Evolutionary conservation across 1,284 basidiomycete genomes (phyloP), one percentile per base, ranked within the genome.

Genomic region (Kalmanozyma brasiliensis): DNA sequence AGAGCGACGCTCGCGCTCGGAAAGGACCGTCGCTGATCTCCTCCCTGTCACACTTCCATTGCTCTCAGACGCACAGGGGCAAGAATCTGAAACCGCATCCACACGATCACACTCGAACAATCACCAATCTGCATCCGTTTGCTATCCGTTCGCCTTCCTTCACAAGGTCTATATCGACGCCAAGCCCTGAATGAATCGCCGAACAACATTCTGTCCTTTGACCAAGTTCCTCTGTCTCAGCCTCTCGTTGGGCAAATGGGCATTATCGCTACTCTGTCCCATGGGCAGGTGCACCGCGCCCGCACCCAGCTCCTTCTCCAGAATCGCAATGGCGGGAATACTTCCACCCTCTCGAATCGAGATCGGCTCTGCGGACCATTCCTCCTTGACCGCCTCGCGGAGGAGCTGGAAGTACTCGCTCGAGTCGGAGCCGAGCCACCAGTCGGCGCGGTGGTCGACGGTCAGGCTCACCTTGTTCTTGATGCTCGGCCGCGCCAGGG

Each of bases 351-450:
- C 95, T 3, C 71, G 45, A 34, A 82, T 82, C 40, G 90, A 88
- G 67, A 97, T 84, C 3, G 94, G 94, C 61, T 89, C 87, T 8
- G 62, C 60, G 6, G 33, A 34, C 94, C 93, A 96, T 74, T 94
- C 92, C 42, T 92, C 89, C 59, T 87, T 85, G 0, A 97, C 88
- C 9, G 93, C 90, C 35, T 85, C 85, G 80, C 93, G 91, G 19
- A 98, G 85, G 0, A 91, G 89, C 70, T 88, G 86, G 85, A 94
- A 93, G 87, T 91, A 95, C 2, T 86, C 86, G 60, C 89, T 89
- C 47, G 92, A 87, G 24, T 93, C 86, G 44, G 90, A 88, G 0
- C 94, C 93, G 1, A 97, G 85, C 95, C 95, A 98, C 94, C 94
- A 98, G 76, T 94, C 90, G 0, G 93, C 94, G 1, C 88, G 89